Evolutionary conservation across 768 basidiomycete genomes (phyloP).

Genomic region (Suillus sp.): DNA sequence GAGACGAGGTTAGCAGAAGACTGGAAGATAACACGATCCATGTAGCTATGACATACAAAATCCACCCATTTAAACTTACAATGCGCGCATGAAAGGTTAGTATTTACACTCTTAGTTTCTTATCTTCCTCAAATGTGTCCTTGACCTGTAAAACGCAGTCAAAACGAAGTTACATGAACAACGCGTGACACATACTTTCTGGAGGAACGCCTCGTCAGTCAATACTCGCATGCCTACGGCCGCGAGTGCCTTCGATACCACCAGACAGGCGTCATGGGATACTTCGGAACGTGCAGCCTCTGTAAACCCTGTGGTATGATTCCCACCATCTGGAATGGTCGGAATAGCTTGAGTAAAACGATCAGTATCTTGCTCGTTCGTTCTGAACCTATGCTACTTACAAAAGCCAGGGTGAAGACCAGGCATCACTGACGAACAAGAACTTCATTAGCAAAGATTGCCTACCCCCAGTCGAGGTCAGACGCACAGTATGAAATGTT

Average conservation of each 20-base stretch:
- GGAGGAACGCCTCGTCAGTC: slow-evolving; percentile 60
- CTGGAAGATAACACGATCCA: background rate
- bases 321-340: slow-evolving; percentile 63
- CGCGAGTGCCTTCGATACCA: slow-evolving; percentile 66
- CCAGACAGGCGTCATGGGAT: slow-evolving; percentile 63
- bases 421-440: slow-evolving; percentile 39
- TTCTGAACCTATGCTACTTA: slow-evolving; percentile 8
- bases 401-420: slow-evolving; percentile 65
- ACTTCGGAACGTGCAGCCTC: slow-evolving; percentile 54
- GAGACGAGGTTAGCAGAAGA: background rate
- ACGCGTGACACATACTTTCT: slow-evolving; percentile 41
- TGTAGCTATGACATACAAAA: background rate
- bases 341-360: slow-evolving; percentile 56
- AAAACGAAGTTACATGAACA: background rate
- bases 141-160: slow-evolving; percentile 35
- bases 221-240: slow-evolving; percentile 62
- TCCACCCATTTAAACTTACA: background rate
- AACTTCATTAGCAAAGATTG: slow-evolving; percentile 14
- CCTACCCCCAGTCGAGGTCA: background rate
- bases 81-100: background rate
- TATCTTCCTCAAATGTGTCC: slow-evolving; percentile 47
- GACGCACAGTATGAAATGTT: slow-evolving; percentile 66
- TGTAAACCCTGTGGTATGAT: slow-evolving; percentile 66
- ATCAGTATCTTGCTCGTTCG: background rate
- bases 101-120: slow-evolving; percentile 14